Evolutionary conservation across 2,329 filamentous ascomycete genomes (phyloP), one percentile per base, ranked within the genome.

Genomic region (Beauveria asiatica): DNA sequence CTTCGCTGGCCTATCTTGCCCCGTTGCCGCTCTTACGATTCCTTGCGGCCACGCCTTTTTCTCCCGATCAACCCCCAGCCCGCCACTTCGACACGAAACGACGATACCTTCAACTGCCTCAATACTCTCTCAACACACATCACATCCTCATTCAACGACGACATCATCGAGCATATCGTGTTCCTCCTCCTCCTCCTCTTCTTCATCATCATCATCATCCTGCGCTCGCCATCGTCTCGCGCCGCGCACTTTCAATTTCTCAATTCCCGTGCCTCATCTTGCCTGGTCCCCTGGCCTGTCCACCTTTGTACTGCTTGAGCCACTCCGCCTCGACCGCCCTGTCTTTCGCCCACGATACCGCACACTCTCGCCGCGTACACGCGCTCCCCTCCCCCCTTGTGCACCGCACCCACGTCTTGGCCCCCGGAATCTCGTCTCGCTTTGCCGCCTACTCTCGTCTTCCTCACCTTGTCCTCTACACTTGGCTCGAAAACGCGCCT

Each of bases 21-120:
- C 5, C 33, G 17, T 33, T 21, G 7, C 53, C 25, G 25, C 27
- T 45, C 42, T 56, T 23, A 56, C 53, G 53, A 56, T 46, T 56
- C 27, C 27, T 39, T 37, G 27, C 27, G 53, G 19, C 27, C 41
- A 51, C 56, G 46, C 46, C 56, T 51, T 42, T 51, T 46, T 50
- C n/a, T 58, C 56, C 45, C 45, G 46, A 57, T 57, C 55, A 7
- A 46, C 44, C 46, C 56, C 46, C 37, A 50, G 33, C 46, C 55
- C 56, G 56, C 56, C 56, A 51, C 46, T 51, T 58, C 19, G 17
- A 51, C 17, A 33, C 33, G 44, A 51, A 33, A 44, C 46, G 10
- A 51, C 33, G 9, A 51, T 11, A 4, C 46, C 25, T 21, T 41
- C 54, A 25, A 58, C 50, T 45, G 13, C 50, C 39, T 44, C 33